Conservation (phyloP, 176 grass and related monocot species). For the Eleusine indica region DNA sequence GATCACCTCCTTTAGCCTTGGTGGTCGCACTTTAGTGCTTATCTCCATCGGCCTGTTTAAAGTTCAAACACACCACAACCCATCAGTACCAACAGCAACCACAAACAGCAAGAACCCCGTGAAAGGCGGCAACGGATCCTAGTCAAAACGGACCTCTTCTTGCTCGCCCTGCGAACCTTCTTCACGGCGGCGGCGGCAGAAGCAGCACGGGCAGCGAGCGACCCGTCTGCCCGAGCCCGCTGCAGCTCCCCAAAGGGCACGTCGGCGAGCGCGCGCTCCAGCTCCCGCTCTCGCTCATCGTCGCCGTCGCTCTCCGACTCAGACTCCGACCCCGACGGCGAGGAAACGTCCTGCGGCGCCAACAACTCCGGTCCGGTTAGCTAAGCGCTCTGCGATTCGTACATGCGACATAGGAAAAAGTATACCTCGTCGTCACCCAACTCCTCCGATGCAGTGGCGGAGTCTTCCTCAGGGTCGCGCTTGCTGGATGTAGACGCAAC, state of each 20-base stretch:
- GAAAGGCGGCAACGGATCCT: neutral
- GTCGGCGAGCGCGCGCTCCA: slow-evolving; percentile 77
- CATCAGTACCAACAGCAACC: neutral
- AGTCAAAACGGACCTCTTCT: slow-evolving; percentile 60
- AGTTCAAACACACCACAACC: slow-evolving; percentile 2
- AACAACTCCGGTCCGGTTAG: neutral
- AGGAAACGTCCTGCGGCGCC: slow-evolving; percentile 33
- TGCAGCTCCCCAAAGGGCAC: slow-evolving; percentile 82
- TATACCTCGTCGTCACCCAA: slow-evolving; percentile 41
- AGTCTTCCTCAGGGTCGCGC: slow-evolving; percentile 12
- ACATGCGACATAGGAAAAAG: neutral
- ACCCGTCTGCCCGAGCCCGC: slow-evolving; percentile 74
- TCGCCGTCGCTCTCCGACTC: slow-evolving; percentile 45
- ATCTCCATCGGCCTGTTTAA: slow-evolving; percentile 80
- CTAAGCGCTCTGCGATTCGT: neutral
- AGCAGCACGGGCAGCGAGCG: slow-evolving; percentile 33
- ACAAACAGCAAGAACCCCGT: slow-evolving; percentile 5
- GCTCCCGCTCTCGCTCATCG: slow-evolving; percentile 48
- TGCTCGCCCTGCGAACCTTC: slow-evolving; percentile 74
- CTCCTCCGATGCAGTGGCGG: neutral
- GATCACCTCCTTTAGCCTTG: slow-evolving; percentile 74
- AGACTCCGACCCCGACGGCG: slow-evolving; percentile 36
- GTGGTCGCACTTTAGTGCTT: slow-evolving; percentile 72
- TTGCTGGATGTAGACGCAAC: slow-evolving; percentile 11
- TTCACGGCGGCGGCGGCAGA: slow-evolving; percentile 36